Evolutionary conservation across 345 rosid genomes (phyloP).

Genomic region (Gossypium stocksii): DNA sequence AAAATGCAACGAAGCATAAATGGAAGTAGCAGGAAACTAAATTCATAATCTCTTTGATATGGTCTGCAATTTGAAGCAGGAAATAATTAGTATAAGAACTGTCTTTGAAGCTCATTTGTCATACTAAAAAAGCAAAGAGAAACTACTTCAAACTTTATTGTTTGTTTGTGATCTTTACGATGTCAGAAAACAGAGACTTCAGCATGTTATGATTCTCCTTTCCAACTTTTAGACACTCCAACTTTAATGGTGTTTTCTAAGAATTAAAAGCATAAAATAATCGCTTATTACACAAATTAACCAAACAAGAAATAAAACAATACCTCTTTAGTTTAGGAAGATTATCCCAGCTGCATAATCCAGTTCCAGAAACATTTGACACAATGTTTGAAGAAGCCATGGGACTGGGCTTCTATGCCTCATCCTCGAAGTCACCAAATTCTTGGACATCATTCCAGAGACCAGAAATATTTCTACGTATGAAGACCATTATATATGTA

Average conservation of each 20-base stretch:
- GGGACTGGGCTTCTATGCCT: constrained; percentile 92
- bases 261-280: constrained; percentile 5
- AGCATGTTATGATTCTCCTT: neutral
- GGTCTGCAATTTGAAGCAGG: neutral
- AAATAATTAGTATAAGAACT: constrained; percentile 1
- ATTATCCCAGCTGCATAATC: constrained; percentile 75
- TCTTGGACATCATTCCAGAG: constrained; percentile 82
- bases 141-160: neutral
- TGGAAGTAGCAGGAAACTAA: neutral
- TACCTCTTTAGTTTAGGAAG: constrained; percentile 26
- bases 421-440: constrained; percentile 72
- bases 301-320: neutral
- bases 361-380: constrained; percentile 60
- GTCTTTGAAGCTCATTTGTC: neutral
- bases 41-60: neutral
- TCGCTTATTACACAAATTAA: constrained; percentile 2
- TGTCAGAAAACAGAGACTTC: constrained; percentile 1
- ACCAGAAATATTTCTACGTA: constrained; percentile 79
- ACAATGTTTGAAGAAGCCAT: constrained; percentile 91
- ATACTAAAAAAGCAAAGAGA: neutral
- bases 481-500: neutral
- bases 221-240: neutral
- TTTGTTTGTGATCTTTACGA: neutral
- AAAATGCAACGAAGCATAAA: neutral
- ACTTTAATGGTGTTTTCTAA: neutral